These are phyloP conservation scores for Nicotiana noctiflora DNA, from an alignment of 257 asterid species.

Conservation along the genomic window DNA sequence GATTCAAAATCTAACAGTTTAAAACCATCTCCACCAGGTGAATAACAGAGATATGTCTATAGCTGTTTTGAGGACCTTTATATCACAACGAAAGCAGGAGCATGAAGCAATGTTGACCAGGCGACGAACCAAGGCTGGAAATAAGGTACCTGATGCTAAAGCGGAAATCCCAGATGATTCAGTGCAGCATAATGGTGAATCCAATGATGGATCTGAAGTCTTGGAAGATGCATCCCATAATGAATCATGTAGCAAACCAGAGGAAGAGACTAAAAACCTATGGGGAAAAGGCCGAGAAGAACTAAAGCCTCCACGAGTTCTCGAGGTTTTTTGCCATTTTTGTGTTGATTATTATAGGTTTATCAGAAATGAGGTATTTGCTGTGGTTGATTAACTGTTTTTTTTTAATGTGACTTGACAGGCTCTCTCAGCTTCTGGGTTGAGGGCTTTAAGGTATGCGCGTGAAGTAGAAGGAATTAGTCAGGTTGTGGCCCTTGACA, in stretches of 20 bases:
- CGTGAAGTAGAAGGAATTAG: constrained; percentile 89
- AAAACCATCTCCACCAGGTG: constrained; percentile 45
- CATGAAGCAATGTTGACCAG: constrained; percentile 48
- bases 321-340: constrained; percentile 55
- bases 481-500: constrained; percentile 90
- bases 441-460: constrained; percentile 91
- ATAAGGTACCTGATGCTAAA: constrained; percentile 24
- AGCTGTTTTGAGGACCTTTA: constrained; percentile 83
- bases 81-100: constrained; percentile 59
- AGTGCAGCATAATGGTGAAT: constrained; percentile 23
- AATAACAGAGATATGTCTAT: constrained; percentile 93
- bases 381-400: background rate
- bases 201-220: constrained; percentile 43
- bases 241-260: constrained; percentile 35
- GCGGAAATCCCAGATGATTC: constrained; percentile 22
- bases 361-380: background rate
- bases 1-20: constrained; percentile 11
- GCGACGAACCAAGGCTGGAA: constrained; percentile 39
- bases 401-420: constrained; percentile 18
- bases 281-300: constrained; percentile 43
- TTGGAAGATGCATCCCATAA: constrained; percentile 28
- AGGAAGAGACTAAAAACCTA: constrained; percentile 24
- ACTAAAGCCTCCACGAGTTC: constrained; percentile 66
- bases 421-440: constrained; percentile 98
- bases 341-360: background rate